Evolutionary conservation across 768 basidiomycete genomes (phyloP), one percentile per base, ranked within the genome.

Genomic region (Tulasnella sp.): DNA sequence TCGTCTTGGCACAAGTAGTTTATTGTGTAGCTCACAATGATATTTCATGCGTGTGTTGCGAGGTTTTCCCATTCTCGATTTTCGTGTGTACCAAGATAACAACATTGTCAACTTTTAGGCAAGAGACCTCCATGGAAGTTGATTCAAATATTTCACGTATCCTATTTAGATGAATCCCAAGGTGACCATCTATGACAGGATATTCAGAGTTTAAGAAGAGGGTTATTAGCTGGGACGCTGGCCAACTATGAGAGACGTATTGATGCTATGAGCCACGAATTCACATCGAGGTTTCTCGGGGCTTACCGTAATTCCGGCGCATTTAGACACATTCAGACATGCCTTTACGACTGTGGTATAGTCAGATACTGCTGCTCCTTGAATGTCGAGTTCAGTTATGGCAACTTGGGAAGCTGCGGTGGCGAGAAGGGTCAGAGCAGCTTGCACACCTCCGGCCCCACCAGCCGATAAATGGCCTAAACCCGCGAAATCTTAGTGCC

Each of bases 401-500:
- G 49, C 49, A 7, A 52, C 7, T 15, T 52, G 7, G 49, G 49
- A n/a, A 5, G 49, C 49, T n/a, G 49, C 49, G 3, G 49, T 52
- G n/a, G 7, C 49, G 8, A 52, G 49, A 15, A 52, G 49, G 17
- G 49, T 19, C 49, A 68, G 29, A 4, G 15, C 67, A 17, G 34
- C 71, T n/a, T 39, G 71, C 29, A 72, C 4, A 31, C 71, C 71
- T 5, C 58, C n/a, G 29, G 72, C 72, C 25, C 45, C 72, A 25
- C 72, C 72, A 64, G 72, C 72, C n/a, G 58, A 69, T 14, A 74
- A 34, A 25, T 74, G 58, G 22, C 34, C 72, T 72, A 31, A 11
- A 38, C 14, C 34, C 8, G 17, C 17, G 17, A 19, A n/a, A 19
- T 52, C 14, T 68, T 19, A 68, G 29, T 34, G 6, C 34, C 6